Conservation (phyloP, 2,329 filamentous ascomycete genomes). For the Penicillium sp. region DNA sequence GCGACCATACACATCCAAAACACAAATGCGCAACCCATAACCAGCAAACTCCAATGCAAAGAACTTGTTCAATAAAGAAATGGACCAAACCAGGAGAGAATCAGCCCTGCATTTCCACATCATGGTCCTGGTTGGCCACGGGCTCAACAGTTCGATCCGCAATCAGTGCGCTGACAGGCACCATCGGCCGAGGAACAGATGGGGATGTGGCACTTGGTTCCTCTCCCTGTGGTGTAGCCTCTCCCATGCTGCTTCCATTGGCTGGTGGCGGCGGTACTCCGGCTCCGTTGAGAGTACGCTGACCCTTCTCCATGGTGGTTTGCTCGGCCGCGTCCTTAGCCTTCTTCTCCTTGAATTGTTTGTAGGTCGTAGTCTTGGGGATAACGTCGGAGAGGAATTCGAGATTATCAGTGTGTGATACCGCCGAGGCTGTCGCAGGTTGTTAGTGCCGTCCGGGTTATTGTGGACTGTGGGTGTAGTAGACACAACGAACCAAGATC, state of each 20-base stretch:
- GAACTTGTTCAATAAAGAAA: conserved; percentile 11
- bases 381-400: conserved; percentile 93
- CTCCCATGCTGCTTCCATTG: conserved; percentile 26
- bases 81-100: not conserved
- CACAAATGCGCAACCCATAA: conserved; percentile 9
- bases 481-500: conserved; percentile 68
- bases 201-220: conserved; percentile 26
- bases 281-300: conserved; percentile 38
- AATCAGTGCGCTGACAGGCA: conserved; percentile 57
- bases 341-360: conserved; percentile 70
- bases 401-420: conserved; percentile 86
- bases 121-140: conserved; percentile 44
- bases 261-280: conserved; percentile 17
- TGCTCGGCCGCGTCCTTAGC: conserved; percentile 38
- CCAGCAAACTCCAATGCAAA: conserved; percentile 25
- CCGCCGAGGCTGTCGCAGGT: conserved; percentile 67
- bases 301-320: conserved; percentile 38
- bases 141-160: conserved; percentile 56
- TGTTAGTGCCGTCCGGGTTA: conserved; percentile 8
- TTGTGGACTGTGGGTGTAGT: not conserved
- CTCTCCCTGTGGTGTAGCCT: conserved; percentile 11
- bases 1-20: conserved; percentile 15
- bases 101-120: conserved; percentile 58
- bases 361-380: conserved; percentile 80
- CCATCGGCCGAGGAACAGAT: conserved; percentile 35